Evolutionary conservation across 768 basidiomycete genomes (phyloP), one percentile per base, ranked within the genome.

Genomic region (Lactarius deliciosus): DNA sequence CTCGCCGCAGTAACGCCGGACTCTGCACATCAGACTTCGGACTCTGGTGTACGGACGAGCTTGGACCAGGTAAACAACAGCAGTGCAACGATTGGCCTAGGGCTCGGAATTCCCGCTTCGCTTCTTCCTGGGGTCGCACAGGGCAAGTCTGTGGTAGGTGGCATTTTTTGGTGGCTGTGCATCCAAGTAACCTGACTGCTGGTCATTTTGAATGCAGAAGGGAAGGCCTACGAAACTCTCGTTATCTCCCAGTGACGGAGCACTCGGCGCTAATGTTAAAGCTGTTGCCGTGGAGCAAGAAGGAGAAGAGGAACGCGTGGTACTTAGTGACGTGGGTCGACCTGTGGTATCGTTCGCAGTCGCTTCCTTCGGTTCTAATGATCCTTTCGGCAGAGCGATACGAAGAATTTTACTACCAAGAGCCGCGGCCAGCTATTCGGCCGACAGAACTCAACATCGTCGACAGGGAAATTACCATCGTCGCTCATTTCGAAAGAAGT

Each of bases 321-420:
- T 76, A 56, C 77, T 89, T 75, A 92, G 90, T 74, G 92, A 93
- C 74, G 91, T 91, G 70, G 62, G 85, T 78, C 56, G 54, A 36
- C 43, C 55, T 25, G 47, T 58, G 16, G 22, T 59, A 58, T 36
- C 34, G 56, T n/a, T 56, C 47, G 18, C 41, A n/a, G 1, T 22
- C n/a, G 3, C 7, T 10, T 11, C 57, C n/a, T 32, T n/a, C 18
- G 40, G 22, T 10, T 32, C 25, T 53, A 41, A 53, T 7, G 70
- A 59, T n/a, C 5, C 45, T 57, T 41, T 0, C 11, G 57, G 43
- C 73, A 90, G 88, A 81, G 82, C 53, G 87, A 90, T 71, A 76
- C 76, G 18, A 77, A 79, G 28, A 66, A 75, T 9, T 47, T 72
- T 34, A 76, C 71, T 30, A 50, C 65, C 9, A 77, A 75, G 71